Conservation (phyloP, 2,329 filamentous ascomycete genomes). For the Ophiostoma triangulosporum region DNA sequence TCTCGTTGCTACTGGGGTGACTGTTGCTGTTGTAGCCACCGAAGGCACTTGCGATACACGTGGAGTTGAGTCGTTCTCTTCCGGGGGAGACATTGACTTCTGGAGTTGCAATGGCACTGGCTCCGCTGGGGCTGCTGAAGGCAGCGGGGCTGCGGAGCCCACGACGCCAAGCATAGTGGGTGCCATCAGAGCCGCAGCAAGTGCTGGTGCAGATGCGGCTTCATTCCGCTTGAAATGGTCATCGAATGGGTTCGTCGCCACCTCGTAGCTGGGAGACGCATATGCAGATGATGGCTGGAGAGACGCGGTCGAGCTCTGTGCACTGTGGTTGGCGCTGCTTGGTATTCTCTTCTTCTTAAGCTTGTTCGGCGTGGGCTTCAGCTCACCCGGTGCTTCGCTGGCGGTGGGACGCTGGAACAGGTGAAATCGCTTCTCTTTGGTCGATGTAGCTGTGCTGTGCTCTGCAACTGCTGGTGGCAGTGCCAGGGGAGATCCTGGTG, state of each 20-base stretch:
- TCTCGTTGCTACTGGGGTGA: slow-evolving; percentile 11
- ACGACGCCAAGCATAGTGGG: not conserved
- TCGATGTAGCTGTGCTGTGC: slow-evolving; percentile 30
- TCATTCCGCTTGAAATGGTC: slow-evolving; percentile 1
- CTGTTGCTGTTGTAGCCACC: slow-evolving; percentile 3
- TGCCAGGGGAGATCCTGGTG: slow-evolving; percentile 14
- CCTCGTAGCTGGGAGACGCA: slow-evolving; percentile 33
- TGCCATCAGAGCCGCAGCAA: not conserved
- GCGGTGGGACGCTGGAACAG: slow-evolving; percentile 59
- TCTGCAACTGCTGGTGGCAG: not conserved
- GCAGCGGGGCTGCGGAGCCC: not conserved
- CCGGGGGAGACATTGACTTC: slow-evolving; percentile 15
- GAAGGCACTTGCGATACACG: slow-evolving; percentile 33
- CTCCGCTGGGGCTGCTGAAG: not conserved
- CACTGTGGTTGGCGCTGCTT: slow-evolving; percentile 67
- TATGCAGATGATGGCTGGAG: slow-evolving; percentile 36
- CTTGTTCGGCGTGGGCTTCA: slow-evolving; percentile 66
- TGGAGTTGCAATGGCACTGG: not conserved
- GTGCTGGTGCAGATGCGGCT: not conserved
- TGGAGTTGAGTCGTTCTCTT: slow-evolving; percentile 29
- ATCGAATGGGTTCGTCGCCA: slow-evolving; percentile 9
- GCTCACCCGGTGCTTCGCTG: slow-evolving; percentile 41
- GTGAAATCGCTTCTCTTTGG: slow-evolving; percentile 53
- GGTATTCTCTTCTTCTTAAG: slow-evolving; percentile 74
- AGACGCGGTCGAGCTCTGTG: slow-evolving; percentile 79